Conservation (phyloP, 2,329 filamentous ascomycete species). For the Fusarium bactridioides region DNA sequence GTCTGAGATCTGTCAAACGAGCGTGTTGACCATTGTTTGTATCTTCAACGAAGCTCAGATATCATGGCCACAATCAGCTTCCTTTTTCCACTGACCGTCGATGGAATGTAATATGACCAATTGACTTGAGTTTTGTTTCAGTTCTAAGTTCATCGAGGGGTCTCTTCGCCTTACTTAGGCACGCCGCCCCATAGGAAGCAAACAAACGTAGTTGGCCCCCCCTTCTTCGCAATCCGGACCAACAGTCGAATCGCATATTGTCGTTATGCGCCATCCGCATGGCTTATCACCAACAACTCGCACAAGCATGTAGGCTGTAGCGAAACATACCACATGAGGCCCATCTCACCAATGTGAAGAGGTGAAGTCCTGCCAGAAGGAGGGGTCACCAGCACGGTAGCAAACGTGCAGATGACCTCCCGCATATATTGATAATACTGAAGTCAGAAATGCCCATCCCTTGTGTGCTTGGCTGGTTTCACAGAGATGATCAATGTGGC, state of each 20-base stretch:
- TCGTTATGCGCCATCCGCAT: slow-evolving; percentile 25
- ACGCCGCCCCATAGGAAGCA: slow-evolving; percentile 20
- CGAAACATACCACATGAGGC: slow-evolving; percentile 12
- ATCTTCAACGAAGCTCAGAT: slow-evolving; percentile 5
- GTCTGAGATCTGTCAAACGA: slow-evolving; percentile 31
- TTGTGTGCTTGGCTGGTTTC: slow-evolving; percentile 26
- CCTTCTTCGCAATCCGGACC: slow-evolving; percentile 9
- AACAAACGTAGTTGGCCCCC: slow-evolving; percentile 22
- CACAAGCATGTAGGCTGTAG: slow-evolving; percentile 22
- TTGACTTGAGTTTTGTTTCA: slow-evolving; percentile 4
- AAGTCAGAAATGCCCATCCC: slow-evolving; percentile 5
- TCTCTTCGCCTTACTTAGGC: slow-evolving; percentile 3
- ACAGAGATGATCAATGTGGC: slow-evolving; percentile 27
- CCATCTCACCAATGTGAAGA: slow-evolving; percentile 1
- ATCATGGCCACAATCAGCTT: background rate
- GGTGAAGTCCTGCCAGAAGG: slow-evolving; percentile 6
- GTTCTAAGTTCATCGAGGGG: background rate
- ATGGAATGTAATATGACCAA: background rate
- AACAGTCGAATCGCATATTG: slow-evolving; percentile 33
- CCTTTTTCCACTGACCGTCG: background rate
- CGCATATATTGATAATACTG: slow-evolving; percentile 8
- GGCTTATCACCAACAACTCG: slow-evolving; percentile 36
- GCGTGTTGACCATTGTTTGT: slow-evolving; percentile 14
- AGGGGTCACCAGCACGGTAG: slow-evolving; percentile 19
- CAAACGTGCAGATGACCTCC: slow-evolving; percentile 28